Base-by-base conservation (phyloP, 139 green algal genomes). In the Chlamydomonas sphaeroides region DNA sequence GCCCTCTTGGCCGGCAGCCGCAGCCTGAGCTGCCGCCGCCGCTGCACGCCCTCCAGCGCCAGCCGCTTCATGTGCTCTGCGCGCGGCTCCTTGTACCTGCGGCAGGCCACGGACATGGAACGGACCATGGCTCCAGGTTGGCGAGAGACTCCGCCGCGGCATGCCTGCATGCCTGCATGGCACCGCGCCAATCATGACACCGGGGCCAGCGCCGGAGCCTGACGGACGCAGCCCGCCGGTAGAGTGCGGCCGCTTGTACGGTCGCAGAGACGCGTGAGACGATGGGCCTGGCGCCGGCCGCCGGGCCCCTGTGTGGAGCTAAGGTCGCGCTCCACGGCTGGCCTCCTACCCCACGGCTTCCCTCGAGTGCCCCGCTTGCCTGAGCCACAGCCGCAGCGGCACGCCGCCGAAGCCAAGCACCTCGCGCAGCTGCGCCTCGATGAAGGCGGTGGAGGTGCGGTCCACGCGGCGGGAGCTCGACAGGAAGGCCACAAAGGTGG, bases 401-500 rank as follows among this genome's bases (percentile, higher is more conserved):
- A 94, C 88, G 30, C 88, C 89, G 30, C 83, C 48, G 39, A 94
- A 80, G 35, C 85, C 82, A n/a, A 93, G 70, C 21, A 75, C 81
- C 53, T 90, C 73, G 1, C 91, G 74, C 39, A 95, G 57, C n/a
- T 88, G 78, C 21, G 78, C 84, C 18, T 85, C 36, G 33, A 95
- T 68, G 66, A 91, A 93, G 33, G 85, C 66, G 36, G 75, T 33
- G 21, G 82, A 85, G 23, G 41, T 51, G 38, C 68, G n/a, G 17
- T 86, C 84, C 21, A 80, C 61, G 17, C 53, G 59, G 3, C 67
- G 28, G 18, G 42, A 86, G 33, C 93, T 92, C 17, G 71, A 69
- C 53, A 95, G 48, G 65, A 92, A 95, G 17, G 88, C 87, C 11
- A 85, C 87, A 89, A 98, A 97, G 15, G 90, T 93, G n/a, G 94